Evolutionary conservation across 73 alveolate genomes (phyloP).

Genomic region (Paramecium sonneborni): DNA sequence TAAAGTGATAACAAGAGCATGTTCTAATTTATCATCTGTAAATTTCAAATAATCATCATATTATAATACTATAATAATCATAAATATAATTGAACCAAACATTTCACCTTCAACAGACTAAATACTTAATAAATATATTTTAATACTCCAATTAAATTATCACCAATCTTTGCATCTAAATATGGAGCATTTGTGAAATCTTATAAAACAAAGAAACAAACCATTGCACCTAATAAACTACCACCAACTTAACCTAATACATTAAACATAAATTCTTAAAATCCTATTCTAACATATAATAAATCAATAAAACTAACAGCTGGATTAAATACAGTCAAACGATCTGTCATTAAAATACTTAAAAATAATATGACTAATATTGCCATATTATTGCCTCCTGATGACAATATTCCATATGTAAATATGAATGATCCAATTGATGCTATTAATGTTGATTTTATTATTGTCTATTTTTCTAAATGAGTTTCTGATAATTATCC

Average conservation of each 20-base stretch:
- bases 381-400: not conserved
- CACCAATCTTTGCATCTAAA: slow-evolving; percentile 6
- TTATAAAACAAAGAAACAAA: not conserved
- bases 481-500: not conserved
- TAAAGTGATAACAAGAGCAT: not conserved
- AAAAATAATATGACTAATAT: slow-evolving; percentile 10
- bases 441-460: slow-evolving; percentile 16
- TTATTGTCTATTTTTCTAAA: not conserved
- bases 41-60: slow-evolving; percentile 21
- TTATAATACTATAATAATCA: not conserved
- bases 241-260: slow-evolving; percentile 21
- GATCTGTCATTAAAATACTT: slow-evolving; percentile 1
- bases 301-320: slow-evolving; percentile 45
- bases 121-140: not conserved
- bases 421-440: slow-evolving; percentile 28
- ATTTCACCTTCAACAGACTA: slow-evolving; percentile 45
- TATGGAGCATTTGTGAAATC: slow-evolving; percentile 23
- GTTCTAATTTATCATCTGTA: slow-evolving; percentile 46
- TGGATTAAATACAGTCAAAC: slow-evolving; percentile 48
- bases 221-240: slow-evolving; percentile 42
- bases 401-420: slow-evolving; percentile 39
- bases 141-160: slow-evolving; percentile 7
- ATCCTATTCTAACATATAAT: not conserved
- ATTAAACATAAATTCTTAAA: slow-evolving; percentile 33
- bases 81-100: not conserved